Evolutionary conservation across 192 early-diverging fungal genomes (phyloP), one percentile per base, ranked within the genome.

Genomic region (Coemansia sp.): DNA sequence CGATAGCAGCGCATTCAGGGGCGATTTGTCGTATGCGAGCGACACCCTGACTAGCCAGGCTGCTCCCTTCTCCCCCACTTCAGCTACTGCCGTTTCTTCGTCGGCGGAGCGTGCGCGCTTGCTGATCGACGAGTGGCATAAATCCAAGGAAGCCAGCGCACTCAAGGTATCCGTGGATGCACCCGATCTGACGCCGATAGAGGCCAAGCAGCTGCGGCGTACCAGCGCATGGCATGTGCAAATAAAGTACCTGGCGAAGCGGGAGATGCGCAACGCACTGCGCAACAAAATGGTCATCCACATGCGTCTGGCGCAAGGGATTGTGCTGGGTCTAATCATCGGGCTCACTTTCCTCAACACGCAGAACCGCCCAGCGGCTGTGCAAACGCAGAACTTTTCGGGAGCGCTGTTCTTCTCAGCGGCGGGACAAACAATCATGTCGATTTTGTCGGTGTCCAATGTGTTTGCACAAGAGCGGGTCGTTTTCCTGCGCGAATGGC

Each of bases 401-500:
- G 88, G 87, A 14, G 78, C 83, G 8, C 59, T 87, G 44, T 89
- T 89, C 62, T 88, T 88, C 60, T 44, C 80, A 7, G 34, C 72
- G 18, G 72, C 78, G 53, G 69, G 81, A 51, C 75, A 82, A 53
- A 77, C 85, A 48, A 73, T 89, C 41, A 41, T 71, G 10, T 64
- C 73, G 0, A 68, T 76, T 26, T 71, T 89, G 62, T 64, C 78
- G 1, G 81, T 88, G 15, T 66, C 85, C 68, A 83, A 74, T 26
- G 71, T 80, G 20, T 90, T 87, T 71, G 74, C 84, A 4, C 62
- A 51, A 4, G 84, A 88, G 56, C 85, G 87, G 20, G 59, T 75
- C 16, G 87, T 90, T 23, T 88, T 90, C 58, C 43, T 63, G 56
- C 82, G 88, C 55, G 88, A 90, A 63, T 78, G 79, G 75, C 79